Percentiles rank a stretch among this genome's conserved stretches.
phyloP scores from a whole-genome alignment of 1,284 basidiomycete genomes.

The Termitomyces sp. region DNA sequence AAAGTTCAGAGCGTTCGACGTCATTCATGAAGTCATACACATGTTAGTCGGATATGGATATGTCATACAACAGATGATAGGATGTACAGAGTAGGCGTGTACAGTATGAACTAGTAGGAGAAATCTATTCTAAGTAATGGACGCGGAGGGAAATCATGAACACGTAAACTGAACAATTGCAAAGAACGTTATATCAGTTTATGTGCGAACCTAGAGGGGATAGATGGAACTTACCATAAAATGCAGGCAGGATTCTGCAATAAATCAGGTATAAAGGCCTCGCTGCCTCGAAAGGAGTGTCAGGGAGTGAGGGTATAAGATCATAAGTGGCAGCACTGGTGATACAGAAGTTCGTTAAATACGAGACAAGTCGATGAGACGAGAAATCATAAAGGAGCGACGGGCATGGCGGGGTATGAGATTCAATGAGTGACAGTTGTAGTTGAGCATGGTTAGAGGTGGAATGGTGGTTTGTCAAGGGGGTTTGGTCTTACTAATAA shows the following conservation, averaged over 20 bases:
- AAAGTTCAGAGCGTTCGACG: background rate
- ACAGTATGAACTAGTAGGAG: too few species aligned
- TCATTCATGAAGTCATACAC: constrained; percentile 1
- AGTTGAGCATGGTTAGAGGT: background rate
- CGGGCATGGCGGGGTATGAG: background rate
- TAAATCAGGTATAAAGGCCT: constrained; percentile 15
- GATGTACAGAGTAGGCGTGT: background rate
- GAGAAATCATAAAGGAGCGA: background rate
- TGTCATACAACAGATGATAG: background rate
- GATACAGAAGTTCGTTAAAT: background rate
- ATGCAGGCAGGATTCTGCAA: background rate
- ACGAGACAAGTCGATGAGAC: background rate
- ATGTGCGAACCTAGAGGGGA: background rate
- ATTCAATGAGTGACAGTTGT: background rate
- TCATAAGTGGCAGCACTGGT: constrained; percentile 8
- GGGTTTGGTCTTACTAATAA: constrained; percentile 1
- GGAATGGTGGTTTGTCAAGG: background rate
- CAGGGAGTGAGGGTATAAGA: constrained; percentile 6
- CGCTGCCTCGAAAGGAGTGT: background rate
- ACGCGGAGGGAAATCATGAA: background rate
- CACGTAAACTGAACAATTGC: background rate
- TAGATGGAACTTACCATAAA: background rate
- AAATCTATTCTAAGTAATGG: too few species aligned
- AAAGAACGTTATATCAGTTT: background rate
- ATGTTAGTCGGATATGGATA: background rate